Conservation (phyloP, 306 rosid genomes). For the Fagus sylvatica region DNA sequence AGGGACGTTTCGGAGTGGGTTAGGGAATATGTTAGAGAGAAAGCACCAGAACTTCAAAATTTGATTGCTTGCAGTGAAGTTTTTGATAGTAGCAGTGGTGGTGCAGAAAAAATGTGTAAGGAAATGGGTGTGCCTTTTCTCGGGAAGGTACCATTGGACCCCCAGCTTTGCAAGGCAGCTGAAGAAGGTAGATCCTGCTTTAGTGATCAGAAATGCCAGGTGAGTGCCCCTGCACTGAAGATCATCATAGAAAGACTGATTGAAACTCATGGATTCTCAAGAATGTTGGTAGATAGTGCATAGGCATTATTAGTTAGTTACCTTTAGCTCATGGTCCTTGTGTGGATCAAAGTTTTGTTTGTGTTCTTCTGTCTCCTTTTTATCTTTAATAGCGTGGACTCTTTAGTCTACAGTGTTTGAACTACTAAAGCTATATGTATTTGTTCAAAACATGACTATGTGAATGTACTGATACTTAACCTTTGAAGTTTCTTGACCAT, state of each 20-base stretch:
- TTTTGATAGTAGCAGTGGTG: conserved; percentile 83
- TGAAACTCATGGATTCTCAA: conserved; percentile 49
- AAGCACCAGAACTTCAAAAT: conserved; percentile 59
- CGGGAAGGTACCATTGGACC: conserved; percentile 91
- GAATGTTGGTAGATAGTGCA: conserved; percentile 29
- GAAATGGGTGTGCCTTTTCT: conserved; percentile 85
- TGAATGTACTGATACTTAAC: not conserved
- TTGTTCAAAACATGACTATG: not conserved
- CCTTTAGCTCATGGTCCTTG: not conserved
- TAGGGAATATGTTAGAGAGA: conserved; percentile 55
- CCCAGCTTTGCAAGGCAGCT: conserved; percentile 88
- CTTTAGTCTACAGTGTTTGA: not conserved
- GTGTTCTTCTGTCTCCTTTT: not conserved
- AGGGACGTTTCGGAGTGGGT: conserved; percentile 74
- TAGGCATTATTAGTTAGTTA: conserved; percentile 15
- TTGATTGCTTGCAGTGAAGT: conserved; percentile 72
- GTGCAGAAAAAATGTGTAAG: conserved; percentile 73
- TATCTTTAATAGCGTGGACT: not conserved
- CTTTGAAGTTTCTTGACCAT: not conserved
- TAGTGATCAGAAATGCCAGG: conserved; percentile 50
- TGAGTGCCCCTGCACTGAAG: conserved; percentile 75
- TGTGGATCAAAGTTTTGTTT: conserved; percentile 19
- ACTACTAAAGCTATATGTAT: not conserved
- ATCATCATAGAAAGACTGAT: conserved; percentile 64
- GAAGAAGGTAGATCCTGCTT: conserved; percentile 94